phyloP scores from a whole-genome alignment of 1,284 basidiomycete species.

The Cryptococcus jaspeensis region DNA sequence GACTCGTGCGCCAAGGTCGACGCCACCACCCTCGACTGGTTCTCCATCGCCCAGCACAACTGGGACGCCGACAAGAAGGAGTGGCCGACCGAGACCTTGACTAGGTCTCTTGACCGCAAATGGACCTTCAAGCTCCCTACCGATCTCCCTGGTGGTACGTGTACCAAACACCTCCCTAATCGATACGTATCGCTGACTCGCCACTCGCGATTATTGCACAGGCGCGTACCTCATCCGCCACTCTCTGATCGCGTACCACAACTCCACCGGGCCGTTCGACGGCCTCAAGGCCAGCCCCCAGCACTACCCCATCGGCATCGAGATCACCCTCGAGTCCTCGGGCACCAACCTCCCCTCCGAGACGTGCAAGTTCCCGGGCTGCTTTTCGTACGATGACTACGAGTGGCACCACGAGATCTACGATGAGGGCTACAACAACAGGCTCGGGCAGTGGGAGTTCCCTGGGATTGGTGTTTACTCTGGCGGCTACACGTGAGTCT shows the following conservation, averaged over 20 bases:
- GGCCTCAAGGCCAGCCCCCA: neutral
- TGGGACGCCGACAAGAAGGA: neutral
- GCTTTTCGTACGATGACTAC: neutral
- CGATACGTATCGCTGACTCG: neutral
- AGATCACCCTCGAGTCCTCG: neutral
- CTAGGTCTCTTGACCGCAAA: neutral
- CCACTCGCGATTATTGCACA: neutral
- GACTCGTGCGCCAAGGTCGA: neutral
- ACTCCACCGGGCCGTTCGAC: neutral
- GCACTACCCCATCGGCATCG: conserved; percentile 3
- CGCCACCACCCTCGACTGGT: conserved; percentile 1
- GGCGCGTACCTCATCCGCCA: conserved; percentile 1
- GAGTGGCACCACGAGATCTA: conserved; percentile 1
- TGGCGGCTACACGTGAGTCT: conserved; percentile 4
- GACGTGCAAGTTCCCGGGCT: conserved; percentile 4
- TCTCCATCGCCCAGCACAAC: conserved; percentile 5
- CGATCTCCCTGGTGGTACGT: neutral
- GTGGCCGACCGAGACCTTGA: conserved; percentile 5
- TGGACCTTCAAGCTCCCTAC: conserved; percentile 3
- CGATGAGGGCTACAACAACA: neutral
- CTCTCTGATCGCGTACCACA: neutral
- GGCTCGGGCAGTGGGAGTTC: neutral
- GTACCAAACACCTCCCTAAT: neutral
- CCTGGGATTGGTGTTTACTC: conserved; percentile 2
- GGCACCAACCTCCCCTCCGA: neutral